Percentiles rank a stretch among this genome's conserved stretches.
Evolutionary conservation across 345 rosid species (phyloP).

Genomic region (Populus deltoides): DNA sequence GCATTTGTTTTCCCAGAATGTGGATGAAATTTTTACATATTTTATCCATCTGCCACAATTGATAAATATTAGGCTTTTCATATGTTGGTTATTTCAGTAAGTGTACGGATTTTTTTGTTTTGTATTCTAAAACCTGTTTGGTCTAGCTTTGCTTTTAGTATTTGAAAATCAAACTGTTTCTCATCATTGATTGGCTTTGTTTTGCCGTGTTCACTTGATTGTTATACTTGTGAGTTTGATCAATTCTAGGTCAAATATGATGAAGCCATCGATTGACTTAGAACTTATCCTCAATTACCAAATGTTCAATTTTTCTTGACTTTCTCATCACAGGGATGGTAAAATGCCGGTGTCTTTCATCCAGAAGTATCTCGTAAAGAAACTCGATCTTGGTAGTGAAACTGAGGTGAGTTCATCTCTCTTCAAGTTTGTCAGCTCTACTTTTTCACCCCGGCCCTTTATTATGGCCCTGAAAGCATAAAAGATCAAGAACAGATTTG

Average conservation of each 20-base stretch:
- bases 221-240: not conserved
- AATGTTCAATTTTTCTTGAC: not conserved
- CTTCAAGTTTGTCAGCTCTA: not conserved
- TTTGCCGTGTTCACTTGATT: not conserved
- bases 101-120: not conserved
- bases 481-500: not conserved
- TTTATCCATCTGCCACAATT: not conserved
- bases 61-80: not conserved
- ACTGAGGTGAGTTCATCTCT: slow-evolving; percentile 54
- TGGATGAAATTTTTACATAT: not conserved
- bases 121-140: not conserved
- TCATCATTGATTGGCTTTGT: not conserved
- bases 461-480: not conserved
- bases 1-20: slow-evolving; percentile 6
- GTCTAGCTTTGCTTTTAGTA: not conserved
- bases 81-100: not conserved
- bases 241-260: not conserved
- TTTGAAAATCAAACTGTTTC: not conserved
- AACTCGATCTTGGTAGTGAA: slow-evolving; percentile 65
- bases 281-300: not conserved
- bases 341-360: slow-evolving; percentile 65
- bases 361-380: slow-evolving; percentile 78
- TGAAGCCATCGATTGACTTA: not conserved
- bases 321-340: slow-evolving; percentile 61
- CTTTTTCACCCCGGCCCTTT: not conserved